Evolutionary conservation across 805 yeast genomes (phyloP), one percentile per base, ranked within the genome.

Genomic region (Tetrapisispora fleetii): DNA sequence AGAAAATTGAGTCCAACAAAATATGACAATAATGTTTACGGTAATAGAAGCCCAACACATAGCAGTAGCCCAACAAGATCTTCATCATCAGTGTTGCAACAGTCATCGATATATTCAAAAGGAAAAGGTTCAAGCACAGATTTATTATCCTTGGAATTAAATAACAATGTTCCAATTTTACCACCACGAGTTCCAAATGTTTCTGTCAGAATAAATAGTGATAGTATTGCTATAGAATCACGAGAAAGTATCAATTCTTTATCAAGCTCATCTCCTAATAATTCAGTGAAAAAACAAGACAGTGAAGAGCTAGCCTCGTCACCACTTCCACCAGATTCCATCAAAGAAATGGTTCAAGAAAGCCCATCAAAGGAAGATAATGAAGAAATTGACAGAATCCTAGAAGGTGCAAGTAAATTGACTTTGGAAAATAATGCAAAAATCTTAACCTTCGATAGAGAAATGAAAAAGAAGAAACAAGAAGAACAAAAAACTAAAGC

Each of bases 401-500:
- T 46, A 13, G 32, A 40, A 24, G 43, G 37, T 27, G 39, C 48
- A 10, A 40, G 37, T 14, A 46, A 46, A 28, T 28, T 46, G 13
- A 46, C 48, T 6, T 28, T 46, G 33, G 48, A 46, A n/a, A 48
- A 54, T 21, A 53, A 55, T 40, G 51, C 52, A n/a, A 64, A 58
- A 46, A 55, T 64, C 24, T 52, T 58, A 47, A 52, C 54, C 9
- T 63, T 64, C 42, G 68, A 64, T 48, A 61, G 53, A 47, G 58
- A 59, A 39, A 46, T 65, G 32, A 56, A 53, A 43, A 52, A 53
- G 42, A 53, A 55, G 44, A 59, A 58, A 49, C 47, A 53, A 28
- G 37, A 40, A 35, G 51, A 48, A 22, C 50, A 47, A 28, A 53
- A 45, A 16, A 37, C 41, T 2, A 41, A 33, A 9, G 49, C 62